Base-by-base conservation (phyloP, 345 rosid genomes). In the Garcia nutans region DNA sequence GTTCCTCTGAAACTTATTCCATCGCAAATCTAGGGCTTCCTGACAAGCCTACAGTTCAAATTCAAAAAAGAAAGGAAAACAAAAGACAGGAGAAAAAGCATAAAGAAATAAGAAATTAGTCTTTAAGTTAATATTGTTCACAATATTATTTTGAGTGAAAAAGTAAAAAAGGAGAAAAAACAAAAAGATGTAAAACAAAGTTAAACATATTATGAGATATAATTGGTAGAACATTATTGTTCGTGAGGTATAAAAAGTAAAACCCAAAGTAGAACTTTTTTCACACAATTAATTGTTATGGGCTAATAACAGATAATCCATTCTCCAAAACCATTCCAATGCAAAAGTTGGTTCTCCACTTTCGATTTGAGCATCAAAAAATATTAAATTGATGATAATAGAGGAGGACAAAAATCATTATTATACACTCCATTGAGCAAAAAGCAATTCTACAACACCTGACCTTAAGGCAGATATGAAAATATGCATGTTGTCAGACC, bases 1-100 rank as follows among this genome's bases (percentile, higher is more conserved):
- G 78, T 88, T 96, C 71, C 92, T 87, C 55, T 85, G 81, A 76
- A 90, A 96, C 86, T 93, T 96, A 28, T 57, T 70, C 89, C 87
- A 75, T 55, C 98, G 88, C 70, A 76, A 74, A 76, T 86, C 82
- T 23, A 96, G 86, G 66, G 99, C 97, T 13, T 81, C 82, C 71
- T 78, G 79, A 22, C 94, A 90, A 78, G 91, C 93, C 99, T 96
- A 81, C 73, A 78, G 70, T 68, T 54, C 50, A 50, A 69, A 70
- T 44, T 44, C 10, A 11, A 47, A 11, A 57, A 63, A 31, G 45
- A 22, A 42, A 19, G 56, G 20, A 17, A 50, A 47, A 52, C 28
- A 31, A 52, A 45, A 12, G n/a, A 17, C n/a, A 10, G 65, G 31
- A 8, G 8, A 13, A 19, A 58, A 57, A 42, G 44, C 24, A 60